phyloP scores from a whole-genome alignment of 106 monocot species.

The Allium sativum region DNA sequence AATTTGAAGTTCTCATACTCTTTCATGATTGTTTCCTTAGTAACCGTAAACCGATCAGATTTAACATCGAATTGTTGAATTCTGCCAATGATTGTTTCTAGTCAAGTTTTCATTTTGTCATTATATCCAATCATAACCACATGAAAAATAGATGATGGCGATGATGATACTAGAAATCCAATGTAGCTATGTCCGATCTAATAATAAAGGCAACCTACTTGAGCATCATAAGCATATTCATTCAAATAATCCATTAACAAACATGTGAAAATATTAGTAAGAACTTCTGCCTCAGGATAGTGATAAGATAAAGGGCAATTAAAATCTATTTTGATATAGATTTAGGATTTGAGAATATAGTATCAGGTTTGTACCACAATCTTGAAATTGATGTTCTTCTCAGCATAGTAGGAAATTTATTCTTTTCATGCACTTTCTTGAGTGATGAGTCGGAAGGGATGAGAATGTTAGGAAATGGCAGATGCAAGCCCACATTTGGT shows the following conservation, averaged over 20 bases:
- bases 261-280: conserved; percentile 69
- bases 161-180: conserved; percentile 89
- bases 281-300: conserved; percentile 77
- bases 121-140: conserved; percentile 66
- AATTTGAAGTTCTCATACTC: conserved; percentile 82
- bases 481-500: conserved; percentile 54
- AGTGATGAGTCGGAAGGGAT: conserved; percentile 72
- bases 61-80: conserved; percentile 71
- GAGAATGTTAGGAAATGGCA: conserved; percentile 75
- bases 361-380: conserved; percentile 94
- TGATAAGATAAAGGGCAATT: conserved; percentile 65
- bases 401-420: conserved; percentile 42
- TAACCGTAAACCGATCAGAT: conserved; percentile 68
- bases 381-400: conserved; percentile 62
- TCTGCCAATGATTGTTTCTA: conserved; percentile 65
- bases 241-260: conserved; percentile 88
- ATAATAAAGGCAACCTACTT: conserved; percentile 91
- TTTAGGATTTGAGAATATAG: conserved; percentile 72
- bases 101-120: conserved; percentile 71
- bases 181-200: conserved; percentile 23
- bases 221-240: conserved; percentile 93
- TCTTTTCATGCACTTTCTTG: conserved; percentile 48
- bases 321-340: conserved; percentile 73
- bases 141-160: conserved; percentile 12
- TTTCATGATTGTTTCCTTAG: conserved; percentile 78